Evolutionary conservation across 2,329 filamentous ascomycete genomes (phyloP).

Genomic region (Cyphellophora attinorum): DNA sequence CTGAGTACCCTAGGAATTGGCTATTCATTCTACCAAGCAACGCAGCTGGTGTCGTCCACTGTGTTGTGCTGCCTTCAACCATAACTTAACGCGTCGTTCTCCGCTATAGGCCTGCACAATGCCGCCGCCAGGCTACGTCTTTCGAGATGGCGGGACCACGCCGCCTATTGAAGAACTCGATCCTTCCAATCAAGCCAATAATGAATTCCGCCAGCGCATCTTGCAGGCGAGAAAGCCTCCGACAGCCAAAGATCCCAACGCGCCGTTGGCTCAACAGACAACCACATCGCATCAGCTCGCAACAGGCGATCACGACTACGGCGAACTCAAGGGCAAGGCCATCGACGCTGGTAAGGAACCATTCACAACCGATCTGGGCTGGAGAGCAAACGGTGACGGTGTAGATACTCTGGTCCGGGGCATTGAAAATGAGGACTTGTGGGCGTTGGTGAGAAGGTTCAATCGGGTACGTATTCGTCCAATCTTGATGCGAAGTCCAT

Average conservation of each 20-base stretch:
- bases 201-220: conserved; percentile 14
- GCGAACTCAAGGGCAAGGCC: conserved; percentile 34
- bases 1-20: no score
- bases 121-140: conserved; percentile 24
- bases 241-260: conserved; percentile 8
- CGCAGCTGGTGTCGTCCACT: no score
- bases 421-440: conserved; percentile 62
- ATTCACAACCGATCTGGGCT: conserved; percentile 59
- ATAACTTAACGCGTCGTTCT: no score
- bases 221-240: conserved; percentile 10
- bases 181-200: conserved; percentile 3
- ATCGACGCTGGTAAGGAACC: conserved; percentile 39
- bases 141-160: conserved; percentile 22
- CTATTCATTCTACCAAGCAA: no score
- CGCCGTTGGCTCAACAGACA: conserved; percentile 20
- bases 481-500: no score
- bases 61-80: no score
- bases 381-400: conserved; percentile 42
- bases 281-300: conserved; percentile 37
- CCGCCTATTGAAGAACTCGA: conserved; percentile 15
- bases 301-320: conserved; percentile 24
- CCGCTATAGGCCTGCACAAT: no score
- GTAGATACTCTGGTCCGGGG: conserved; percentile 57
- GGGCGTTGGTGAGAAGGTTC: conserved; percentile 62
- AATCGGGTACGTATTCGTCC: conserved; percentile 47